Evolutionary conservation across 331 rosid species (phyloP), one percentile per base, ranked within the genome.

Genomic region (Cydonia oblonga): DNA sequence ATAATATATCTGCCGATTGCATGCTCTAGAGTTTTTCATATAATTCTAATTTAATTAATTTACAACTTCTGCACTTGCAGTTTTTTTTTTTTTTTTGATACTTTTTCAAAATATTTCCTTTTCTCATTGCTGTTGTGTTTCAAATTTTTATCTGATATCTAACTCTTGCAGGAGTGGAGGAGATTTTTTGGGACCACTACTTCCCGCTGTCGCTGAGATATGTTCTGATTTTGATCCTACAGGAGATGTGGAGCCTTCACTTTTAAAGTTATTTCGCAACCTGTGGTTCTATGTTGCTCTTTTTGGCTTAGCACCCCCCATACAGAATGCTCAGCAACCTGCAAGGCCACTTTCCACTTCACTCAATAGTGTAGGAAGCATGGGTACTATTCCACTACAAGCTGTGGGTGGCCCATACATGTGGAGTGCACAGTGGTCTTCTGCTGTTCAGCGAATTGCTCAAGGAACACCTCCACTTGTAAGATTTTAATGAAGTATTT

Each of bases 401-500:
- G 95, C 98, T 58, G 96, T 93, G 54, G 85, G 85, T 75, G 98
- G 98, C 72, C 98, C 98, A 65, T 93, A 93, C 80, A 84, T 93
- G 96, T 93, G 98, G 98, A 91, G 89, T 80, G 30, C 68, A 30
- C 88, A 83, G 73, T 93, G 98, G 97, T 86, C 88, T 82, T 80
- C 88, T 79, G 92, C 98, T 75, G 98, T 91, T 74, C 92, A 82
- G 80, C 79, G 78, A 63, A 93, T 93, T 80, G 90, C 98, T 66
- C 97, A 81, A 80, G 98, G 98, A 78, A 93, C 98, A 77, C 98
- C 98, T 84, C 96, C 98, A 70, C 96, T 93, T 40, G 98, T 93
- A 89, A 87, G 98, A 86, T 80, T 29, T 52, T 65, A 22, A 20
- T 53, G 23, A 62, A 18, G 66, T 51, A 20, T 30, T 26, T 54